These are phyloP conservation scores for Alternaria longipes DNA, from an alignment of 2,329 filamentous ascomycete species.

Conservation along the genomic window DNA sequence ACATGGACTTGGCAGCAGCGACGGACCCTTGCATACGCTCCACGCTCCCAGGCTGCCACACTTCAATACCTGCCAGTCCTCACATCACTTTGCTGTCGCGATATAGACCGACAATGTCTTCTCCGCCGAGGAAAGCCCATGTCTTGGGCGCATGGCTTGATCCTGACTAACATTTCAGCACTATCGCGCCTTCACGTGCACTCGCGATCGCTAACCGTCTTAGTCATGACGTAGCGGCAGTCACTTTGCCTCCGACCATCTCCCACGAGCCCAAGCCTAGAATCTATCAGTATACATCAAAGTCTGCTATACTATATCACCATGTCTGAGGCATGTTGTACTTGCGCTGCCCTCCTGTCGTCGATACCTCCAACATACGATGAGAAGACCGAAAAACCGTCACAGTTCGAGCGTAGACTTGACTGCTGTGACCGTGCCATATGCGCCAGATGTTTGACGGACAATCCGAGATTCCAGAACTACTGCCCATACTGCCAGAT, in stretches of 20 bases:
- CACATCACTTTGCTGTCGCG: not conserved
- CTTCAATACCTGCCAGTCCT: slow-evolving; percentile 1
- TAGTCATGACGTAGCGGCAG: slow-evolving; percentile 48
- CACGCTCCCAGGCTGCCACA: slow-evolving; percentile 8
- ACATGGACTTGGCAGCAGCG: slow-evolving; percentile 23
- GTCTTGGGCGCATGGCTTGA: not conserved
- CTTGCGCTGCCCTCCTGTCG: slow-evolving; percentile 71
- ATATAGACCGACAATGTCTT: not conserved
- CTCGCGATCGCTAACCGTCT: slow-evolving; percentile 31
- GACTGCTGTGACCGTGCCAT: slow-evolving; percentile 76
- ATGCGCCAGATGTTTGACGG: slow-evolving; percentile 74
- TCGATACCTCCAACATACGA: slow-evolving; percentile 62
- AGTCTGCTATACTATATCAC: not conserved
- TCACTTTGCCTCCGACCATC: slow-evolving; percentile 24
- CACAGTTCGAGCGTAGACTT: slow-evolving; percentile 67
- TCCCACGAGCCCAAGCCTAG: slow-evolving; percentile 8
- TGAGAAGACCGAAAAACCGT: slow-evolving; percentile 68
- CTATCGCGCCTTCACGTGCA: slow-evolving; percentile 32
- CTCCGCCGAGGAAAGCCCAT: no score
- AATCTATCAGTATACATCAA: not conserved
- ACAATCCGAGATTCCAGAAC: slow-evolving; percentile 72
- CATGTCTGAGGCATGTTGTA: slow-evolving; percentile 68
- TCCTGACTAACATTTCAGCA: not conserved
- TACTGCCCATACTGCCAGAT: slow-evolving; percentile 82
- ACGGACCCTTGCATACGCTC: slow-evolving; percentile 14